Evolutionary conservation across 257 asterid species (phyloP), one percentile per base, ranked within the genome.

Genomic region (Solanum ossicruentum): DNA sequence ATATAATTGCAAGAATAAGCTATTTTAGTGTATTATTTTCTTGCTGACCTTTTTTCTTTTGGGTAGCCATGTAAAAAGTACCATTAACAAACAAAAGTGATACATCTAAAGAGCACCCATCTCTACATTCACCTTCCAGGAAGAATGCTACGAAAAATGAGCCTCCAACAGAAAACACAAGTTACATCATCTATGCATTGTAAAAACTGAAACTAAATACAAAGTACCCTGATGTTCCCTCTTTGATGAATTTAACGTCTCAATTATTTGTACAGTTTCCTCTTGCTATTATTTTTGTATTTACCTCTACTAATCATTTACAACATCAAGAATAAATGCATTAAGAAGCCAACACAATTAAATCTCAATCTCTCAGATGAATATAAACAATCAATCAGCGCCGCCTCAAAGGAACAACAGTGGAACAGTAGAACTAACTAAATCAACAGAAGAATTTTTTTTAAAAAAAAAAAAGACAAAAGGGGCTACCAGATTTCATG

Each of bases 401-500:
- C 55, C 55, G 10, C 16, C 43, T 63, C 43, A 63, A 69, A 69
- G 52, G 52, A 69, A 69, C 52, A 69, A 20, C 23, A 86, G 20
- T 71, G 66, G 12, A 70, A 23, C 41, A 63, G 55, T 20, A 23
- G 47, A 84, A 18, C 8, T 2, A 21, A 21, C 12, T 13, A 77
- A 72, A 82, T 20, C 85, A 67, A 63, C 1, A 51, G 12, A n/a
- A 15, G 13, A 6, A 6, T 23, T 2, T 32, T 28, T 28, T 28
- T 1, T 1, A 28, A 28, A 28, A 15, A 39, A 72, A 15, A 72
- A 16, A n/a, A 12, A 71, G 17, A n/a, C 80, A n/a, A n/a, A 72
- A 45, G 57, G 39, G 57, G 12, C 12, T 92, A 94, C 98, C 97
- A 88, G 98, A 91, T 93, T 96, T 96, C 96, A 94, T 93, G 87